phyloP scores from a whole-genome alignment of 176 grass and related monocot genomes.

The Rhipidocladum racemiflorum region DNA sequence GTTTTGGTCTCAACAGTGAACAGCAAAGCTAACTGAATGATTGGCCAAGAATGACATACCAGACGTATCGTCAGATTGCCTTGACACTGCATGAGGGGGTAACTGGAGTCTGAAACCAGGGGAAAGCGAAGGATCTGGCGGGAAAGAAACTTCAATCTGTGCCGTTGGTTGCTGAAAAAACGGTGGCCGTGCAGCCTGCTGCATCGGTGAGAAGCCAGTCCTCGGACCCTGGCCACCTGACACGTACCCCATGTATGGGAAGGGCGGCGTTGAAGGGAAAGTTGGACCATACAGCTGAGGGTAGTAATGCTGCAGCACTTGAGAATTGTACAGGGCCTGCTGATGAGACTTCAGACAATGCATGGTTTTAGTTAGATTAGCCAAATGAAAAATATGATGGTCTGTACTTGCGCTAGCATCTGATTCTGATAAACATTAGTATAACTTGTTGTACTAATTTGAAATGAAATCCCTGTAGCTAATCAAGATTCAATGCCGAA shows the following conservation, averaged over 20 bases:
- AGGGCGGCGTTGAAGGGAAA: slow-evolving; percentile 53
- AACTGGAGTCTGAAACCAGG: slow-evolving; percentile 68
- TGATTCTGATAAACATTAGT: neutral
- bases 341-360: slow-evolving; percentile 14
- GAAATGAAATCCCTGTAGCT: neutral
- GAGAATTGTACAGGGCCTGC: slow-evolving; percentile 70
- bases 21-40: neutral
- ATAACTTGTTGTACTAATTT: neutral
- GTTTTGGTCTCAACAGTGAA: neutral
- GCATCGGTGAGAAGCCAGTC: slow-evolving; percentile 41
- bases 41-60: slow-evolving; percentile 34
- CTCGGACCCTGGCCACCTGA: slow-evolving; percentile 30
- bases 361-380: slow-evolving; percentile 9
- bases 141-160: slow-evolving; percentile 50
- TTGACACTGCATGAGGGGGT: slow-evolving; percentile 56
- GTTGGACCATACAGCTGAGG: slow-evolving; percentile 57
- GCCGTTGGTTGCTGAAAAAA: slow-evolving; percentile 46
- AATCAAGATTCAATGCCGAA: neutral
- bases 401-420: neutral
- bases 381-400: neutral
- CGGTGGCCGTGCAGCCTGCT: slow-evolving; percentile 29
- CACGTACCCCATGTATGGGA: slow-evolving; percentile 60
- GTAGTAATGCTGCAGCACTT: slow-evolving; percentile 68
- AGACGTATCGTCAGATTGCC: slow-evolving; percentile 35
- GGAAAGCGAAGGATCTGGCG: slow-evolving; percentile 43